phyloP scores from a whole-genome alignment of 495 filamentous ascomycete genomes.

The Recurvomyces mirabilis region DNA sequence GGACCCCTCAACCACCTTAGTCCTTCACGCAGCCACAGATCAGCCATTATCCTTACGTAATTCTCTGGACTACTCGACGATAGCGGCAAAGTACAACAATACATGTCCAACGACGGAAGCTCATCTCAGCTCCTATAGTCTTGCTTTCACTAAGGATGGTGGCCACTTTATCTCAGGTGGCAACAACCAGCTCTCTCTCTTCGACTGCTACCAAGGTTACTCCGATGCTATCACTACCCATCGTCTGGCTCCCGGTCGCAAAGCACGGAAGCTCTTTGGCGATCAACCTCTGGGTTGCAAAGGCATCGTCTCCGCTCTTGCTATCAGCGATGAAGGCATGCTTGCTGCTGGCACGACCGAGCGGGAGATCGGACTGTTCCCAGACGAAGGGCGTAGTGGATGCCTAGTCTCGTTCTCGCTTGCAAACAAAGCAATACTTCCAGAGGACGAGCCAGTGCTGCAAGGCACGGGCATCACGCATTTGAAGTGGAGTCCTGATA shows the following conservation, averaged over 20 bases:
- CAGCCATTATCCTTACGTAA: conserved; percentile 69
- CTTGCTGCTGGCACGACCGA: conserved; percentile 78
- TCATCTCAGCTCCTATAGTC: conserved; percentile 62
- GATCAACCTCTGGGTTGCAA: conserved; percentile 60
- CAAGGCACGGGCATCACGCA: conserved; percentile 64
- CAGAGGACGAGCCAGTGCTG: conserved; percentile 33
- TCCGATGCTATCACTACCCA: conserved; percentile 49
- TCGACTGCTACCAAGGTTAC: conserved; percentile 61
- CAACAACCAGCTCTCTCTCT: conserved; percentile 60
- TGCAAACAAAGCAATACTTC: conserved; percentile 35
- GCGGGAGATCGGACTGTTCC: conserved; percentile 66
- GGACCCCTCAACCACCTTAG: conserved; percentile 52
- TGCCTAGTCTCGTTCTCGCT: conserved; percentile 55
- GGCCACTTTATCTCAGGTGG: conserved; percentile 61
- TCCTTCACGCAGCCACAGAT: conserved; percentile 55
- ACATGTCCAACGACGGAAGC: conserved; percentile 65
- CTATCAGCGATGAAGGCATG: conserved; percentile 40
- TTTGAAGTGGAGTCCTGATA: conserved; percentile 61
- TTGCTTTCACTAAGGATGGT: conserved; percentile 55
- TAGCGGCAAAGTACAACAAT: conserved; percentile 55
- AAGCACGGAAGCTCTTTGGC: conserved; percentile 55
- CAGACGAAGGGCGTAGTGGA: conserved; percentile 50
- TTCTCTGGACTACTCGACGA: conserved; percentile 30
- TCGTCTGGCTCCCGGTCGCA: conserved; percentile 58
- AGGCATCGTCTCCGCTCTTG: conserved; percentile 64